Base-by-base conservation (phyloP, 768 basidiomycete genomes). In the Sutorius australiensis region DNA sequence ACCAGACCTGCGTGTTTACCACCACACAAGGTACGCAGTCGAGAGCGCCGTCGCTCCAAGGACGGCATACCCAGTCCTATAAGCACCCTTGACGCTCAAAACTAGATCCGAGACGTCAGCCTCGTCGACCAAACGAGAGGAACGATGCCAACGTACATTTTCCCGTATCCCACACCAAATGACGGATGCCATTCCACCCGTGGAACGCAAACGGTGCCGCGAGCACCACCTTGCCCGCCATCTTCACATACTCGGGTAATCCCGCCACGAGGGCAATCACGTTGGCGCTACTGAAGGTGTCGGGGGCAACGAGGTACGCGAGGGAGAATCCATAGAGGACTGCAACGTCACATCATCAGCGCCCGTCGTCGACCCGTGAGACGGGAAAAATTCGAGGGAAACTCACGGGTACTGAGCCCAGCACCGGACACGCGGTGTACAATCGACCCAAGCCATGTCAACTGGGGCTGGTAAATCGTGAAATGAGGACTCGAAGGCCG, bases 401-500 rank as follows among this genome's bases (percentile, higher is more conserved):
- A 55, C 34, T 46, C 48, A 54, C 41, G 77, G 46, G 78, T 83
- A 55, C 89, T 87, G 45, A 99, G 80, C 10, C 77, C 90, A 8
- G 72, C 80, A 54, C 95, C 97, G 11, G 93, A 89, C n/a, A 80
- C 70, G 68, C 97, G 89, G 73, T 98, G 87, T 37, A 80, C 83
- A 62, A 95, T 92, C 16, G 93, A 97, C 5, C 73, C 79, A 50
- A 90, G 13, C 91, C 92, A 95, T 33, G 95, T 98, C 43, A 98
- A 72, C 73, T 98, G 92, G 2, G 88, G 89, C 66, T 95, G 87
- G 75, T 99, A 99, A 73, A 99, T 98, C 51, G 93, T 93, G 67
- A 93, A 89, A 71, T 98, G 95, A 9, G 97, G 97, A 63, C 88
- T 90, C 56, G 80, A 89, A 16, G 97, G 95, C n/a, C 97, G 87